These are phyloP conservation scores for Lepidium africanum DNA, from an alignment of 345 rosid species.

Conservation along the genomic window DNA sequence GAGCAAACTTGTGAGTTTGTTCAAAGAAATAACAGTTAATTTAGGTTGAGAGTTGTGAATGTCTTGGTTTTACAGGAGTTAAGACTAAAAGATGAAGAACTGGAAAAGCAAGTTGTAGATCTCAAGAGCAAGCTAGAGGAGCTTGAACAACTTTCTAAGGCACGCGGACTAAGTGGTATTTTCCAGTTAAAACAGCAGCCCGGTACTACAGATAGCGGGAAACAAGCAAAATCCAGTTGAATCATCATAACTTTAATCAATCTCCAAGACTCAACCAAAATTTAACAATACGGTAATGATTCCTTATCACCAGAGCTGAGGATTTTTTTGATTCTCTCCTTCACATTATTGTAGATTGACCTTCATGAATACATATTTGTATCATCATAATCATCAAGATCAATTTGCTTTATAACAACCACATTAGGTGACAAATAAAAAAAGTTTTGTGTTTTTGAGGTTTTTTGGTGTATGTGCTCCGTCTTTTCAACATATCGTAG, in stretches of 20 bases:
- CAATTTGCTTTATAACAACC: not conserved
- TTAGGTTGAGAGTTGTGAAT: constrained; percentile 1
- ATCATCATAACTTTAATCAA: not conserved
- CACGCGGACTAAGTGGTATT: constrained; percentile 55
- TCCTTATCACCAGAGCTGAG: constrained; percentile 10
- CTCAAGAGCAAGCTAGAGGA: constrained; percentile 55
- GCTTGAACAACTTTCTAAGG: constrained; percentile 66
- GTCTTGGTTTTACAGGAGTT: constrained; percentile 39
- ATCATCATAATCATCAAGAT: not conserved
- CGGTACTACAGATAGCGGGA: constrained; percentile 8
- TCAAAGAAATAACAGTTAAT: not conserved
- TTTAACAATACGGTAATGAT: constrained; percentile 12
- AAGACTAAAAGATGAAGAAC: constrained; percentile 53
- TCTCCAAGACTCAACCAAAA: not conserved
- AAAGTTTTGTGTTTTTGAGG: constrained; percentile 1
- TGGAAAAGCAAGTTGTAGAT: constrained; percentile 48
- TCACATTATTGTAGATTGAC: constrained; percentile 14
- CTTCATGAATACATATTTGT: not conserved
- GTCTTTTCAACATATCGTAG: constrained; percentile 16
- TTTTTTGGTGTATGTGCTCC: not conserved
- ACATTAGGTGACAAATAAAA: constrained; percentile 4
- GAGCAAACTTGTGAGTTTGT: not conserved
- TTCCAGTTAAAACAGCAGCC: constrained; percentile 41
- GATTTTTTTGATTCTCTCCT: constrained; percentile 24
- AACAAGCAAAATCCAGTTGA: constrained; percentile 37